Conservation (phyloP, 1,284 basidiomycete genomes). For the Cutaneotrichosporon mucoides region DNA sequence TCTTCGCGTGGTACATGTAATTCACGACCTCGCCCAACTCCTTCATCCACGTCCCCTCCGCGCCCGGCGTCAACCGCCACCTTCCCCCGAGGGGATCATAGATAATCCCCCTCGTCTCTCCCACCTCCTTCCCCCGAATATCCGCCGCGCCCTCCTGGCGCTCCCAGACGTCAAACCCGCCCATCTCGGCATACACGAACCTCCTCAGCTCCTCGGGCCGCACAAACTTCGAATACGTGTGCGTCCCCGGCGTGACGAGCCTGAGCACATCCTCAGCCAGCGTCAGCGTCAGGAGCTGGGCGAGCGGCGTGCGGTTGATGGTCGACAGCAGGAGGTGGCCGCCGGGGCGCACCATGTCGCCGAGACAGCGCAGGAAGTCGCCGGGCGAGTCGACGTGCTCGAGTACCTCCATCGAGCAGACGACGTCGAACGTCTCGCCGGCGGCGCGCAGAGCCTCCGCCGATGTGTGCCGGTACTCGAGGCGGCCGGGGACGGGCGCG, state of each 20-base stretch:
- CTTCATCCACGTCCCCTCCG: constrained; percentile 57
- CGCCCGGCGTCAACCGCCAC: constrained; percentile 67
- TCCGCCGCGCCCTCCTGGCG: constrained; percentile 47
- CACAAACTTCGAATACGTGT: constrained; percentile 86
- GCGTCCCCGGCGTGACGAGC: constrained; percentile 83
- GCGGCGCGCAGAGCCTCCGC: constrained; percentile 66
- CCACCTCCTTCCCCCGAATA: constrained; percentile 59
- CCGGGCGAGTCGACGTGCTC: constrained; percentile 95
- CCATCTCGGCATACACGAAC: constrained; percentile 66
- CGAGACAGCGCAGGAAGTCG: constrained; percentile 74
- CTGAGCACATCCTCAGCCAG: constrained; percentile 80
- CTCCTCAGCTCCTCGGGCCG: constrained; percentile 80
- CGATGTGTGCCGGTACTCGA: constrained; percentile 70
- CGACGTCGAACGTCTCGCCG: constrained; percentile 71
- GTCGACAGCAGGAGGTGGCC: constrained; percentile 95
- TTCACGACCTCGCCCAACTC: constrained; percentile 43
- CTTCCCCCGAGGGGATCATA: constrained; percentile 71
- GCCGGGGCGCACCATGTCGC: constrained; percentile 81
- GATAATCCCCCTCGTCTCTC: constrained; percentile 75
- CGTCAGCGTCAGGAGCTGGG: constrained; percentile 85
- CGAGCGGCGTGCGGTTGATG: constrained; percentile 87
- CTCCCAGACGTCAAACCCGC: constrained; percentile 47
- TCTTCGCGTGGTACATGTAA: constrained; percentile 49
- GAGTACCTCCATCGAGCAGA: constrained; percentile 96
- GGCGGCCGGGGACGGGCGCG: constrained; percentile 34